Evolutionary conservation across 768 basidiomycete genomes (phyloP).

Genomic region (Porphyrellus cyaneotinctus): DNA sequence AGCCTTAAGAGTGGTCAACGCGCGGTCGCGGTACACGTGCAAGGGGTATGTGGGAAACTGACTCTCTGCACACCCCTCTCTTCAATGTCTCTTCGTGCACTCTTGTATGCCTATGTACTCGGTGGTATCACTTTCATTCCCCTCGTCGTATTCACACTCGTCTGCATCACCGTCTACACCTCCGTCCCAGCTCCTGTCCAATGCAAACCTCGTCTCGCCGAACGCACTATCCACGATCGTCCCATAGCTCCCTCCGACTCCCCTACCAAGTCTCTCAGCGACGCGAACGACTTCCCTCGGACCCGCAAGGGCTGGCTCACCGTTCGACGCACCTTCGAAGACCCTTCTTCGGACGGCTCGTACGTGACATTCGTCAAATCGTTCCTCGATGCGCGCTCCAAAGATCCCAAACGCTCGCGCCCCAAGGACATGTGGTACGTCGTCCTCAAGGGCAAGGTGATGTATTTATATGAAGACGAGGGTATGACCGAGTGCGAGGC

Average conservation of each 20-base stretch:
- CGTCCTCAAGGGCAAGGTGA: slow-evolving; percentile 83
- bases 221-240: slow-evolving; percentile 21
- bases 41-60: slow-evolving; percentile 13
- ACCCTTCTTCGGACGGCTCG: slow-evolving; percentile 54
- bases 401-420: slow-evolving; percentile 76
- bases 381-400: slow-evolving; percentile 76
- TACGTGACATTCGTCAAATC: slow-evolving; percentile 80
- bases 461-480: slow-evolving; percentile 95
- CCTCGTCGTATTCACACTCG: slow-evolving; percentile 52
- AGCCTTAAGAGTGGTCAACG: slow-evolving; percentile 2
- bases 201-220: slow-evolving; percentile 31
- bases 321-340: slow-evolving; percentile 75
- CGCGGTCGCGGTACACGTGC: slow-evolving; percentile 11
- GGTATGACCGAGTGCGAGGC: slow-evolving; percentile 85
- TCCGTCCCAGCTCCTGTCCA: slow-evolving; percentile 69
- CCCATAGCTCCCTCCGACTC: slow-evolving; percentile 29
- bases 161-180: slow-evolving; percentile 75
- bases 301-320: slow-evolving; percentile 81
- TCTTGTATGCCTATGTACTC: slow-evolving; percentile 81
- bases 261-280: slow-evolving; percentile 19
- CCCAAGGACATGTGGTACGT: slow-evolving; percentile 94
- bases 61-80: too few relatives aligned
- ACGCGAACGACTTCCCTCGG: slow-evolving; percentile 54
- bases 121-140: slow-evolving; percentile 91
- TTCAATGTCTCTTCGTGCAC: slow-evolving; percentile 57